Evolutionary conservation across 1,139 yeast genomes (phyloP).

Genomic region (Zygoascus meyerae): DNA sequence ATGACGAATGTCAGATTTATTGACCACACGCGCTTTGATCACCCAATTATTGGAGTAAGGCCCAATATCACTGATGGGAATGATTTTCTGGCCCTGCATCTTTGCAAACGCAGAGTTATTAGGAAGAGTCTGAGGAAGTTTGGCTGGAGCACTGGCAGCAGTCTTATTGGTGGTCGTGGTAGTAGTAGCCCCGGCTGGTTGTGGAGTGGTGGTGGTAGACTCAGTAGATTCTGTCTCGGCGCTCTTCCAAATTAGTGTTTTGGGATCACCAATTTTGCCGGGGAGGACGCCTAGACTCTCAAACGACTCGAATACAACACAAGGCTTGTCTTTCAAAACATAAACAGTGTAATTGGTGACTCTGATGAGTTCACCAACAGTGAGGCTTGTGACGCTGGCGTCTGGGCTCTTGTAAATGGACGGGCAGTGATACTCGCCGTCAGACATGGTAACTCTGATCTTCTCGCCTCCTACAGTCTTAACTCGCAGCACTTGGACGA

Average conservation of each 20-base stretch:
- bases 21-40: conserved; percentile 84
- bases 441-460: conserved; percentile 8
- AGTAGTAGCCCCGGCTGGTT: background rate
- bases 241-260: background rate
- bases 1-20: conserved; percentile 79
- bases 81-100: conserved; percentile 29
- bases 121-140: background rate
- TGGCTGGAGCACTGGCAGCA: background rate
- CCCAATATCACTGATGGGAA: conserved; percentile 80
- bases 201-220: background rate
- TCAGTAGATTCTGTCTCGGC: background rate
- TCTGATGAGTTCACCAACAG: conserved; percentile 5
- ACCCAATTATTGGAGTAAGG: conserved; percentile 92
- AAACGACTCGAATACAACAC: conserved; percentile 7
- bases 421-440: conserved; percentile 11
- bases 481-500: conserved; percentile 8
- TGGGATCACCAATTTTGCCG: conserved; percentile 10
- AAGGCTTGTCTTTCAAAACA: conserved; percentile 7
- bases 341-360: conserved; percentile 7
- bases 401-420: conserved; percentile 8
- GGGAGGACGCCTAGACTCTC: conserved; percentile 5
- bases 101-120: background rate
- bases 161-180: conserved; percentile 3
- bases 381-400: background rate
- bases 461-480: conserved; percentile 9